Evolutionary conservation across 306 rosid genomes (phyloP).

Genomic region (Quillaja saponaria): DNA sequence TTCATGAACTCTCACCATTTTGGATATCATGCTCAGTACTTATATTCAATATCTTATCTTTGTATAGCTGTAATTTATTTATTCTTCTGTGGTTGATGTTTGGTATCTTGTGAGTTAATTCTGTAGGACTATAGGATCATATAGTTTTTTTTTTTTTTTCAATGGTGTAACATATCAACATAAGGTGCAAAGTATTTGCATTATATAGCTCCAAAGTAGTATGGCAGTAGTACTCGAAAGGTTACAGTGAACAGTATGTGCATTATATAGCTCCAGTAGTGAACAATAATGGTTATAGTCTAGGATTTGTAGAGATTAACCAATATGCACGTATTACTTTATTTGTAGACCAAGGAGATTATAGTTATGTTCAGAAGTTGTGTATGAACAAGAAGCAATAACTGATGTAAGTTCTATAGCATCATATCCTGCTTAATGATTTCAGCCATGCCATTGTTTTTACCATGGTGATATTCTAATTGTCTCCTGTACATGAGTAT

Average conservation of each 20-base stretch:
- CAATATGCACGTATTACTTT: slow-evolving; percentile 5
- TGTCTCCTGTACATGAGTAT: no score
- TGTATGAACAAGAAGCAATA: no score
- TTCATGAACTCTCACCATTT: no score
- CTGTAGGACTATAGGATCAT: slow-evolving; percentile 10
- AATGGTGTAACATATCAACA: slow-evolving; percentile 6
- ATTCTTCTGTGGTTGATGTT: no score
- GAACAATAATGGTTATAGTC: slow-evolving; percentile 16
- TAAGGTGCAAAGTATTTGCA: slow-evolving; percentile 7
- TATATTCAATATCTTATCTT: not conserved
- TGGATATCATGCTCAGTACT: not conserved
- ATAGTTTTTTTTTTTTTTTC: slow-evolving; percentile 4
- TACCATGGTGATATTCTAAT: no score
- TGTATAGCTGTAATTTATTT: not conserved
- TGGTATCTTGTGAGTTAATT: slow-evolving; percentile 2
- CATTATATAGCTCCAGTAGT: no score
- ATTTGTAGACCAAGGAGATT: not conserved
- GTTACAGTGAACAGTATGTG: not conserved
- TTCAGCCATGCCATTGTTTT: no score
- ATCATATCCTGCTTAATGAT: no score
- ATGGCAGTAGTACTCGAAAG: no score
- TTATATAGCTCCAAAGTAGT: not conserved
- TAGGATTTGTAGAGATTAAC: not conserved
- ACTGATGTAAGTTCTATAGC: no score
- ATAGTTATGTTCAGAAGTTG: no score